Percentiles rank a stretch among this genome's conserved stretches.
These are phyloP conservation scores for Hirsutella minnesotensis DNA, from an alignment of 2,329 filamentous ascomycete species.

Conservation along the genomic window DNA sequence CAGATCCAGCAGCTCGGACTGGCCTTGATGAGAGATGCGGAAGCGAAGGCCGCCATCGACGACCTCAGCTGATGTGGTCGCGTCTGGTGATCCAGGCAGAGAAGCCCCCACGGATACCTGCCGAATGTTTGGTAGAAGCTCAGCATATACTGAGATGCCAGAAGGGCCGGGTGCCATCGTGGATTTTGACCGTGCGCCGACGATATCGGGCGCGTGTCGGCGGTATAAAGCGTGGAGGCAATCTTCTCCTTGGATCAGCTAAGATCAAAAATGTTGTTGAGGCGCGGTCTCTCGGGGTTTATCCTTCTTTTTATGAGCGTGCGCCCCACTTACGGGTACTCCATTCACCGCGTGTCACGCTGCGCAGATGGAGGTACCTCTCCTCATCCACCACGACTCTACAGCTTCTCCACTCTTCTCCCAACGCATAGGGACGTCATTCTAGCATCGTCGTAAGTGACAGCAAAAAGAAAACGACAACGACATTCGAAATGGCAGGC, in stretches of 20 bases:
- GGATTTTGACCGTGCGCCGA: not conserved
- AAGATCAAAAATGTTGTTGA: too few relatives aligned
- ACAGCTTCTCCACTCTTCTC: not conserved
- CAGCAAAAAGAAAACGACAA: not conserved
- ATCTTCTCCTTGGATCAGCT: too few relatives aligned
- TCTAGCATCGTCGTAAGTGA: not conserved
- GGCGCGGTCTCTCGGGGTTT: too few relatives aligned
- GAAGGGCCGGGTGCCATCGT: constrained; percentile 7
- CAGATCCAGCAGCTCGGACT: constrained; percentile 22
- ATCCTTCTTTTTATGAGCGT: too few relatives aligned
- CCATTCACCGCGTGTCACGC: too few relatives aligned
- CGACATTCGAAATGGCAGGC: constrained; percentile 16
- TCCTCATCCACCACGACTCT: too few relatives aligned
- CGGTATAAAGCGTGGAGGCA: too few relatives aligned
- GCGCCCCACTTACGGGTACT: too few relatives aligned
- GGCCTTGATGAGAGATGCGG: constrained; percentile 33
- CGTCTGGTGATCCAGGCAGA: constrained; percentile 29
- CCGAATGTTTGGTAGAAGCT: constrained; percentile 52
- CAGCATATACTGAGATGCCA: constrained; percentile 43
- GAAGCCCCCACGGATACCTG: constrained; percentile 48
- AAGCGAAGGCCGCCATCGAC: constrained; percentile 32
- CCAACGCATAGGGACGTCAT: constrained; percentile 1
- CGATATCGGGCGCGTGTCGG: too few relatives aligned
- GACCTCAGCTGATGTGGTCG: constrained; percentile 31
- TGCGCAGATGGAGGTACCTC: too few relatives aligned